phyloP scores from a whole-genome alignment of 2,329 filamentous ascomycete species.

The Fusarium chlamydosporum region DNA sequence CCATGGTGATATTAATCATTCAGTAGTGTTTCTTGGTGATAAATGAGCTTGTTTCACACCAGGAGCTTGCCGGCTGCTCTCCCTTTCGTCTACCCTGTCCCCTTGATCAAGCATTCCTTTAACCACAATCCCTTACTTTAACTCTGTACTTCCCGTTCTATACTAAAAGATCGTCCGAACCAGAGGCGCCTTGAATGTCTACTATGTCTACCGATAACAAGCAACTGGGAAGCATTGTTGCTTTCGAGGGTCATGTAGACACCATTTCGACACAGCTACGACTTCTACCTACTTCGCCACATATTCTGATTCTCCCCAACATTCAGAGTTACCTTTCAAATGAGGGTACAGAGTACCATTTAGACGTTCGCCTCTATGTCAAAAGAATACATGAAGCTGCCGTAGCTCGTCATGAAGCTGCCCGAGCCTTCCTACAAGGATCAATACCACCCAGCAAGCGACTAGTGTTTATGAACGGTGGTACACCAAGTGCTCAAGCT shows the following conservation, averaged over 20 bases:
- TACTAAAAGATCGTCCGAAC: conserved; percentile 29
- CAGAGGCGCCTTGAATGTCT: conserved; percentile 30
- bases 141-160: conserved; percentile 10
- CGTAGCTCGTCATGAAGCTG: conserved; percentile 62
- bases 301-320: conserved; percentile 70
- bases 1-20: conserved; percentile 17
- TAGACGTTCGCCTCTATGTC: conserved; percentile 59
- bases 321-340: conserved; percentile 63
- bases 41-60: conserved; percentile 30
- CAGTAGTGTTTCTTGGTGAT: conserved; percentile 19
- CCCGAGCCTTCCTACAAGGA: conserved; percentile 65
- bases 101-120: conserved; percentile 33
- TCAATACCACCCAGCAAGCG: conserved; percentile 64
- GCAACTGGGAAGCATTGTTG: conserved; percentile 66
- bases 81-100: conserved; percentile 27
- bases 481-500: conserved; percentile 67
- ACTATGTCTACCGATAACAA: conserved; percentile 49
- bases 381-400: conserved; percentile 66
- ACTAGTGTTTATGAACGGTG: conserved; percentile 73
- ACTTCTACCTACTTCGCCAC: conserved; percentile 70
- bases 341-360: conserved; percentile 48
- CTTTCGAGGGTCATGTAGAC: conserved; percentile 71
- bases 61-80: conserved; percentile 32
- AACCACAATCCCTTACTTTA: conserved; percentile 29
- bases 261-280: conserved; percentile 71